Percentiles rank a stretch among this genome's conserved stretches.
Evolutionary conservation across 2,329 filamentous ascomycete species (phyloP).

Genomic region (Hansfordia pulvinata): DNA sequence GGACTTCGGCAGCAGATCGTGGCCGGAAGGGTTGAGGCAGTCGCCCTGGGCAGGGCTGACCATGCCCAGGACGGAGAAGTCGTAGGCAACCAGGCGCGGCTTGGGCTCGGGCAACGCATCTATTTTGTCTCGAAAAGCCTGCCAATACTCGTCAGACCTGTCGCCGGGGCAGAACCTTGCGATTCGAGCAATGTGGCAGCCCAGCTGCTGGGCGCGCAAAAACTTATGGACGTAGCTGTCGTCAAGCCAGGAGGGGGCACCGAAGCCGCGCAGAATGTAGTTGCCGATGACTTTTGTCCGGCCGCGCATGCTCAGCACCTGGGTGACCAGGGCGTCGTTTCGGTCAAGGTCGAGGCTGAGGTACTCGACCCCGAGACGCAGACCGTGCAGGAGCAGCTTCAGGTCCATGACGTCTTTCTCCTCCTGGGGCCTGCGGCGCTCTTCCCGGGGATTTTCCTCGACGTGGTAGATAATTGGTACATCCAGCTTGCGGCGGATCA

Average conservation of each 20-base stretch:
- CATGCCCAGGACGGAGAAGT: conserved; percentile 29
- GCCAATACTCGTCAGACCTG: conserved; percentile 32
- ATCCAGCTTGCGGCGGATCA: conserved; percentile 40
- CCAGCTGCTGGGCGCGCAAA: conserved; percentile 35
- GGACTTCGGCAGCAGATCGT: conserved; percentile 25
- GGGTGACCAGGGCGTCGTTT: conserved; percentile 30
- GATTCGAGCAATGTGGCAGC: conserved; percentile 49
- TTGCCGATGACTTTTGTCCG: conserved; percentile 48
- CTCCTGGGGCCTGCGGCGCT: conserved; percentile 20
- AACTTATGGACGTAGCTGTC: conserved; percentile 38
- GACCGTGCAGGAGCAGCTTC: conserved; percentile 45
- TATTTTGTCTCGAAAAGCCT: conserved; percentile 35
- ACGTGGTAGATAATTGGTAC: conserved; percentile 44
- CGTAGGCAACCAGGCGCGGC: conserved; percentile 33
- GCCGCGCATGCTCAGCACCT: conserved; percentile 37
- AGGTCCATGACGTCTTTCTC: conserved; percentile 33
- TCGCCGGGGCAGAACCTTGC: conserved; percentile 43
- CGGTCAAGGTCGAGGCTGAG: conserved; percentile 48
- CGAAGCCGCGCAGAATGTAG: conserved; percentile 30
- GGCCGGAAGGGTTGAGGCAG: conserved; percentile 39
- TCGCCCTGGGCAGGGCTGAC: conserved; percentile 25
- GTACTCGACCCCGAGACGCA: conserved; percentile 54
- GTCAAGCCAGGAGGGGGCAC: conserved; percentile 39
- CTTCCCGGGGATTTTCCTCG: conserved; percentile 32
- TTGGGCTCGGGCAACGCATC: conserved; percentile 27